phyloP scores from a whole-genome alignment of 495 filamentous ascomycete species.

The Evansstolkia leycettana region DNA sequence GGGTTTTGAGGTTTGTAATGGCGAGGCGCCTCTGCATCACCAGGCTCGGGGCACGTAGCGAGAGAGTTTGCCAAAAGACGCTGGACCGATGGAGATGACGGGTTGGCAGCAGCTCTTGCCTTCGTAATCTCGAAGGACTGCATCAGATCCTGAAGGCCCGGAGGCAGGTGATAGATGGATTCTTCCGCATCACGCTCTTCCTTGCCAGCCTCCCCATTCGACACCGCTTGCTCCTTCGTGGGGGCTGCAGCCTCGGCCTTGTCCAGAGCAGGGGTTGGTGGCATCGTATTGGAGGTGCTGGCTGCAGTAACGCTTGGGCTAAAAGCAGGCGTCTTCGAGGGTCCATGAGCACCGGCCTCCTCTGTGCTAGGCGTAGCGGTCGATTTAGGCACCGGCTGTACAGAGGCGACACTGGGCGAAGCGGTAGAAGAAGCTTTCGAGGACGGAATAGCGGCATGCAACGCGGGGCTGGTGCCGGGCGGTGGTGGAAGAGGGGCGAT shows the following conservation, averaged over 20 bases:
- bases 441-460: constrained; percentile 28
- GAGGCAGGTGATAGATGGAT: constrained; percentile 89
- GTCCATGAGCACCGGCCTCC: constrained; percentile 14
- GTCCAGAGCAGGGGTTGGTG: constrained; percentile 30
- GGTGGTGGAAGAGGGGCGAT: constrained; percentile 86
- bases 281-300: constrained; percentile 20
- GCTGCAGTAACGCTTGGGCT: constrained; percentile 22
- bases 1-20: constrained; percentile 73
- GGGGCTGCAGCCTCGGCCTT: constrained; percentile 24
- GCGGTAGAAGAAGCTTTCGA: constrained; percentile 37
- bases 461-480: constrained; percentile 46
- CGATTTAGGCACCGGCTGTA: constrained; percentile 38
- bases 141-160: constrained; percentile 77
- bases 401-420: constrained; percentile 40
- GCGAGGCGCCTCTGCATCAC: constrained; percentile 70
- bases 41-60: constrained; percentile 53
- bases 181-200: constrained; percentile 39
- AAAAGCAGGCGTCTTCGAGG: constrained; percentile 38
- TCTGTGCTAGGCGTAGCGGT: constrained; percentile 24
- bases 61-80: constrained; percentile 63
- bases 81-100: constrained; percentile 51
- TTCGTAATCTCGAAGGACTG: constrained; percentile 83
- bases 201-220: constrained; percentile 26
- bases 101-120: constrained; percentile 40
- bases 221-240: constrained; percentile 11